phyloP scores from a whole-genome alignment of 805 yeast species.

The Wickerhamomyces alni region DNA sequence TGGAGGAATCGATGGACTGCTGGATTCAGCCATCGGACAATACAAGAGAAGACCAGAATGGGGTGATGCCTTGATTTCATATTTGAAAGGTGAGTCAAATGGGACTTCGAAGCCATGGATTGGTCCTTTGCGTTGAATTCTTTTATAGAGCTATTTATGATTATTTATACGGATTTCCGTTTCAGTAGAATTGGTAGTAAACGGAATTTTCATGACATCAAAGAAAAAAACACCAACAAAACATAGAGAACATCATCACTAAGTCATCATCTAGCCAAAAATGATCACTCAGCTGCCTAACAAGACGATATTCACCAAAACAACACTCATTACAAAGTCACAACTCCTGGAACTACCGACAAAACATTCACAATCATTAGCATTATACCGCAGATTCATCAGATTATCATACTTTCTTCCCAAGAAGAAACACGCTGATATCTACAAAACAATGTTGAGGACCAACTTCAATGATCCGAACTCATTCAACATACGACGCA shows the following conservation, averaged over 20 bases:
- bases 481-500: not conserved
- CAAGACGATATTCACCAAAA: not conserved
- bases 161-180: not conserved
- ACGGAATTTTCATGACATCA: too few species aligned
- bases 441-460: not conserved
- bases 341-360: not conserved
- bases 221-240: not conserved
- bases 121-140: slow-evolving; percentile 5
- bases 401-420: not conserved
- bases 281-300: not conserved
- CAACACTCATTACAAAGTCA: not conserved
- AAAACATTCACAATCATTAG: not conserved
- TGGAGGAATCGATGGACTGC: slow-evolving; percentile 61
- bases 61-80: slow-evolving; percentile 58
- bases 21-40: slow-evolving; percentile 41
- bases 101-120: slow-evolving; percentile 24
- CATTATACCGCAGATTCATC: not conserved
- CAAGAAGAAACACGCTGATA: not conserved
- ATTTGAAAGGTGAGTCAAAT: slow-evolving; percentile 30
- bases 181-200: not conserved
- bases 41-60: slow-evolving; percentile 63
- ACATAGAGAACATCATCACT: not conserved
- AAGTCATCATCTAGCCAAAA: not conserved
- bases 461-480: not conserved
- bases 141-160: too few species aligned